Conservation (phyloP, 805 yeast species). For the Diddensiella transvaalensis region DNA sequence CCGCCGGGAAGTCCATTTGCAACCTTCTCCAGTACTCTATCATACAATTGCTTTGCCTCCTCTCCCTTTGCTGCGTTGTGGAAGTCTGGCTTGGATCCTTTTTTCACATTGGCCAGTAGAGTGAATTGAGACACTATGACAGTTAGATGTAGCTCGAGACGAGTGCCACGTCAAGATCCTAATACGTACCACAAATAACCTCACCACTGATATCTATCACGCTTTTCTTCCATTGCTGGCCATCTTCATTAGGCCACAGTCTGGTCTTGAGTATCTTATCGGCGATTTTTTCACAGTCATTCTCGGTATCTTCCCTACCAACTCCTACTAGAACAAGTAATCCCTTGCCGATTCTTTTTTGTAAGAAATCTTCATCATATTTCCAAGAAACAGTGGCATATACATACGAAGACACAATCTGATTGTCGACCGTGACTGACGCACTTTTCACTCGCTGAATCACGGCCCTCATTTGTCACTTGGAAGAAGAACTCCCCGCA, state of each 20-base stretch:
- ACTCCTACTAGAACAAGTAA: constrained; percentile 82
- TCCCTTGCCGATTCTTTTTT: constrained; percentile 63
- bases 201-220: constrained; percentile 65
- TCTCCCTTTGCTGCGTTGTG: constrained; percentile 86
- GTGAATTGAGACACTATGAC: constrained; percentile 77
- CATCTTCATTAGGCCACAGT: constrained; percentile 65
- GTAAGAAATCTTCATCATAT: too few relatives aligned
- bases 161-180: background rate
- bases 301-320: constrained; percentile 68
- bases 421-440: constrained; percentile 76
- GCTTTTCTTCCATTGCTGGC: constrained; percentile 73
- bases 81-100: constrained; percentile 94
- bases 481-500: too few relatives aligned
- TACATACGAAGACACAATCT: constrained; percentile 59
- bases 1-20: constrained; percentile 39
- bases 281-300: constrained; percentile 67
- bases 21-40: constrained; percentile 38
- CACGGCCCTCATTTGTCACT: constrained; percentile 69
- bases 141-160: background rate
- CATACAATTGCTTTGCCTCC: constrained; percentile 47
- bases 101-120: constrained; percentile 74
- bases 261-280: constrained; percentile 62
- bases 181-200: constrained; percentile 55
- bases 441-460: constrained; percentile 87
- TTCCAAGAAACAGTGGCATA: too few relatives aligned